Conservation (phyloP, 2,329 filamentous ascomycete species). For the Coniella lustricola region DNA sequence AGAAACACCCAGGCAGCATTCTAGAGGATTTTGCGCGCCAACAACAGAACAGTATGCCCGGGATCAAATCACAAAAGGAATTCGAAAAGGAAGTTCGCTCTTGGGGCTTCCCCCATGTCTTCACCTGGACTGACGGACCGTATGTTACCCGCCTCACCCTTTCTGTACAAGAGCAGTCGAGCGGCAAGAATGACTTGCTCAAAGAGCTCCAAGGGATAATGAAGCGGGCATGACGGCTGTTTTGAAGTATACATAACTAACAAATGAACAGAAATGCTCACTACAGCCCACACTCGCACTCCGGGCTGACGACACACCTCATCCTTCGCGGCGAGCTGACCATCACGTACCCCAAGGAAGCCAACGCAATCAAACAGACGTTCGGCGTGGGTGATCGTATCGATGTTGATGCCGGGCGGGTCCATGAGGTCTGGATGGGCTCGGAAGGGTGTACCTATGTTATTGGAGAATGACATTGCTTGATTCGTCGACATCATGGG, state of each 20-base stretch:
- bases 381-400: conserved; percentile 55
- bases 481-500: not conserved
- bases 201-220: not conserved
- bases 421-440: conserved; percentile 67
- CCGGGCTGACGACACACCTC: conserved; percentile 60
- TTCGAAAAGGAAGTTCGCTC: conserved; percentile 55
- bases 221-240: conserved; percentile 16
- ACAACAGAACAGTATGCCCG: conserved; percentile 1
- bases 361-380: conserved; percentile 46
- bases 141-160: conserved; percentile 33
- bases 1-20: no score
- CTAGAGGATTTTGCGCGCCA: no score
- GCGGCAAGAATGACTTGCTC: no score
- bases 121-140: conserved; percentile 66
- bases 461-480: conserved; percentile 45
- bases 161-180: not conserved
- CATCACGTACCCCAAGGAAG: conserved; percentile 58
- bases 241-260: no score
- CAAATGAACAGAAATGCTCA: conserved; percentile 52
- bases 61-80: conserved; percentile 34
- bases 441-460: conserved; percentile 60
- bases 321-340: conserved; percentile 59
- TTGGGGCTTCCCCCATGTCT: conserved; percentile 64
- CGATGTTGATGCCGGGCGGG: conserved; percentile 56
- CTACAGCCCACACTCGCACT: conserved; percentile 62